Conservation (phyloP, 768 basidiomycete genomes). For the Hemileccinum rubropunctum region DNA sequence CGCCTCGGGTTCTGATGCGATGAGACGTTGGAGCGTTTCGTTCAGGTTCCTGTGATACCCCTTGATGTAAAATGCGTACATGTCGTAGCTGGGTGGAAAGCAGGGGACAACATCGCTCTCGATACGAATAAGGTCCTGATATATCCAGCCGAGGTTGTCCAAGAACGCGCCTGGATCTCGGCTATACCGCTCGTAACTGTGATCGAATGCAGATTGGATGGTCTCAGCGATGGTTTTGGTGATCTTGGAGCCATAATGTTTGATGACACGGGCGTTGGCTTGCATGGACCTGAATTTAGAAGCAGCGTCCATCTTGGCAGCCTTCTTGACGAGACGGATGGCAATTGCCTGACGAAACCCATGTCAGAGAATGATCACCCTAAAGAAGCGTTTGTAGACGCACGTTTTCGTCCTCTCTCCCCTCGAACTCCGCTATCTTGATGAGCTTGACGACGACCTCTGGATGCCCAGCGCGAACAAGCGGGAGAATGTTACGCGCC, state of each 20-base stretch:
- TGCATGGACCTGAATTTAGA: constrained; percentile 92
- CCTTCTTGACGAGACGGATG: constrained; percentile 91
- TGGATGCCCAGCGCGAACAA: constrained; percentile 74
- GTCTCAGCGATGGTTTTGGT: constrained; percentile 76
- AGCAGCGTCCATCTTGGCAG: constrained; percentile 88
- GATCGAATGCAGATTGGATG: constrained; percentile 68
- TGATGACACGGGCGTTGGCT: constrained; percentile 88
- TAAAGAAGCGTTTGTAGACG: not conserved
- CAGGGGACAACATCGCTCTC: constrained; percentile 86
- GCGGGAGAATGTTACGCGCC: constrained; percentile 71
- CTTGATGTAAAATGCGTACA: constrained; percentile 76
- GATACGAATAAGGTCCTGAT: constrained; percentile 92
- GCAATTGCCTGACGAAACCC: constrained; percentile 71
- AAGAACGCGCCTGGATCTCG: constrained; percentile 72
- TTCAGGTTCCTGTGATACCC: constrained; percentile 90
- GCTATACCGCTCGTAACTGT: constrained; percentile 59
- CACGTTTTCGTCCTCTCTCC: constrained; percentile 92
- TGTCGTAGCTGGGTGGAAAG: constrained; percentile 91
- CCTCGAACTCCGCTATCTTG: constrained; percentile 94
- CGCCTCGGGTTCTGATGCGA: constrained; percentile 81
- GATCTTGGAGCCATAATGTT: constrained; percentile 92
- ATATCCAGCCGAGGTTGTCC: constrained; percentile 82
- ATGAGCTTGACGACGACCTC: constrained; percentile 89
- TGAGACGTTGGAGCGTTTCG: constrained; percentile 63
- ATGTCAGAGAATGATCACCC: not conserved